These are phyloP conservation scores for Nemania sp. DNA, from an alignment of 2,329 filamentous ascomycete species.

Conservation along the genomic window DNA sequence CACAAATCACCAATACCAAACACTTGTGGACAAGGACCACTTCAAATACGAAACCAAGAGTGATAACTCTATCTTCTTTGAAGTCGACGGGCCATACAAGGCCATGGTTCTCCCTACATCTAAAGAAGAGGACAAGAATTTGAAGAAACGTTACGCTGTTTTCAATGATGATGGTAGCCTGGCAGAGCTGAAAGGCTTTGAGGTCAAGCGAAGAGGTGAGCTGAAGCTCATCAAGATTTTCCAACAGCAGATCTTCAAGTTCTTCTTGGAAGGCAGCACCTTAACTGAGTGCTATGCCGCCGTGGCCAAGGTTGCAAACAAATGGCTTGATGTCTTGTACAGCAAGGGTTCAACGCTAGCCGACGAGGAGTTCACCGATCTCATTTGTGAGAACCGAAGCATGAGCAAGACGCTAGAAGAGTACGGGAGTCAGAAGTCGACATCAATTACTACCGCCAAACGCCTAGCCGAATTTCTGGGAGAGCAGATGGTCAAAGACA, in stretches of 20 bases:
- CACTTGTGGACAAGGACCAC: constrained; percentile 73
- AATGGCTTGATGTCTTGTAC: constrained; percentile 94
- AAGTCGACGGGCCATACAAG: constrained; percentile 95
- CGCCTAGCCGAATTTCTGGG: constrained; percentile 94
- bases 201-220: constrained; percentile 96
- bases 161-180: constrained; percentile 98
- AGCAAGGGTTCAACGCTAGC: constrained; percentile 86
- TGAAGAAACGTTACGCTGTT: constrained; percentile 98
- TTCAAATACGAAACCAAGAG: constrained; percentile 96
- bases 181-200: constrained; percentile 95
- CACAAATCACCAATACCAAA: constrained; percentile 97
- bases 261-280: constrained; percentile 90
- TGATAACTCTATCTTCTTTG: constrained; percentile 99
- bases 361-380: constrained; percentile 95
- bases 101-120: constrained; percentile 97
- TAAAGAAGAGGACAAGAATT: constrained; percentile 98
- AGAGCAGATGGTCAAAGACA: constrained; percentile 99
- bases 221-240: constrained; percentile 99
- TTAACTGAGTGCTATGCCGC: constrained; percentile 86
- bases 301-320: constrained; percentile 92
- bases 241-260: constrained; percentile 98
- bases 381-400: constrained; percentile 99
- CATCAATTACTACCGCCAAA: constrained; percentile 97
- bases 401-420: constrained; percentile 98
- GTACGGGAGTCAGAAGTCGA: constrained; percentile 94